phyloP scores from a whole-genome alignment of 2,329 filamentous ascomycete genomes.

The Dothideomycetidae sp. region DNA sequence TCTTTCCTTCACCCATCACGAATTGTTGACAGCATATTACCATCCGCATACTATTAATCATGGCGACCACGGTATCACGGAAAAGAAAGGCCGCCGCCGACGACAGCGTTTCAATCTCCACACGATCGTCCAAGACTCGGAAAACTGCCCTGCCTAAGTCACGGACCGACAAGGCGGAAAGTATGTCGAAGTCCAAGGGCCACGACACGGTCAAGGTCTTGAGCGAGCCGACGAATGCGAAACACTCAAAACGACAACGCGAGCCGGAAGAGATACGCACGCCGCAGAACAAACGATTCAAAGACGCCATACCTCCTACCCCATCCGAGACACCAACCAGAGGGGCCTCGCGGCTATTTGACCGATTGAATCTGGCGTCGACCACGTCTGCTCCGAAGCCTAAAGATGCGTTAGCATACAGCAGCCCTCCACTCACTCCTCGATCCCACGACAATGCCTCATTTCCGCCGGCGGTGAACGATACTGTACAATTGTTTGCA shows the following conservation, averaged over 20 bases:
- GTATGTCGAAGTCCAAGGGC: background rate
- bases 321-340: conserved; percentile 24
- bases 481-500: conserved; percentile 31
- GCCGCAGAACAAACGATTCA: conserved; percentile 22
- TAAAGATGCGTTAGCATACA: conserved; percentile 14
- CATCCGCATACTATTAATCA: background rate
- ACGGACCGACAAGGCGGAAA: background rate
- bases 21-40: background rate
- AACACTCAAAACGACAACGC: conserved; percentile 8
- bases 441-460: conserved; percentile 6
- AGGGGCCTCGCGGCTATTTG: conserved; percentile 21
- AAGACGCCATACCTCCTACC: conserved; percentile 18
- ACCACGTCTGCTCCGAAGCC: conserved; percentile 13
- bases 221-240: background rate
- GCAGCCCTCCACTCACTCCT: conserved; percentile 23
- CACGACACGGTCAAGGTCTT: background rate
- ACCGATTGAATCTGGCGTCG: conserved; percentile 19
- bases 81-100: background rate
- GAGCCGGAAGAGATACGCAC: conserved; percentile 13
- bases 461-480: conserved; percentile 29
- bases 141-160: background rate
- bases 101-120: background rate
- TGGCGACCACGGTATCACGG: background rate
- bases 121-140: background rate
- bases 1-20: background rate